These are phyloP conservation scores for Xerocomus minutiporus DNA, from an alignment of 1,284 basidiomycete species.

Conservation along the genomic window DNA sequence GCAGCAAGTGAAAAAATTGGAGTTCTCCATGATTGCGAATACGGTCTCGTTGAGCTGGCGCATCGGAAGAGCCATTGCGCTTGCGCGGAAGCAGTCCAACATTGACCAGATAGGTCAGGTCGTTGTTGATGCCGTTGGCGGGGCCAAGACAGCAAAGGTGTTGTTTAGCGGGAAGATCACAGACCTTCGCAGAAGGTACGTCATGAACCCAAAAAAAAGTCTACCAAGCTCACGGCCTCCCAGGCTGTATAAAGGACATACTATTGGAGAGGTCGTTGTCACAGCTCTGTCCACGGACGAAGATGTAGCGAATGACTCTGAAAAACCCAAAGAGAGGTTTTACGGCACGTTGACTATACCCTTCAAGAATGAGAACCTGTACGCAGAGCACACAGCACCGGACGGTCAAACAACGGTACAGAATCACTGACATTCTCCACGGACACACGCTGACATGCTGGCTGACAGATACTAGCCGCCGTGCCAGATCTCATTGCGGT, in stretches of 20 bases:
- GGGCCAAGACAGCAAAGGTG: conserved; percentile 37
- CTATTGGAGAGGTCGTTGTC: conserved; percentile 49
- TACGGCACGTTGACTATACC: conserved; percentile 40
- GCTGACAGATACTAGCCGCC: conserved; percentile 34
- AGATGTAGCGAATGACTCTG: conserved; percentile 11
- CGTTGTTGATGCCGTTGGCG: conserved; percentile 47
- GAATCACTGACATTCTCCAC: neutral
- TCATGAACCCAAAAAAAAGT: conserved; percentile 1
- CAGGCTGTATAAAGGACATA: conserved; percentile 42
- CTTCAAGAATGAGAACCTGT: conserved; percentile 61
- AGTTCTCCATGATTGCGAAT: conserved; percentile 40
- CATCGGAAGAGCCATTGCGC: conserved; percentile 47
- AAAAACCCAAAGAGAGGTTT: conserved; percentile 15
- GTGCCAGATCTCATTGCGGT: conserved; percentile 62
- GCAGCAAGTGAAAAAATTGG: conserved; percentile 29
- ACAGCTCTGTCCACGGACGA: conserved; percentile 30
- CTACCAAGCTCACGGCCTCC: neutral
- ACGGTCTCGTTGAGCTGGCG: conserved; percentile 57
- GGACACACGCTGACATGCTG: conserved; percentile 6
- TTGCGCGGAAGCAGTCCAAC: conserved; percentile 40
- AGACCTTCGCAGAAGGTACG: conserved; percentile 42
- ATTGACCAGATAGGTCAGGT: conserved; percentile 45
- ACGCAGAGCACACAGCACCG: conserved; percentile 37
- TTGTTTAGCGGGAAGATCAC: conserved; percentile 56
- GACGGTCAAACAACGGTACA: conserved; percentile 23